Percentiles rank a stretch among this genome's conserved stretches.
Conservation (phyloP, 1,284 basidiomycete species). For the Trametes pubescens region DNA sequence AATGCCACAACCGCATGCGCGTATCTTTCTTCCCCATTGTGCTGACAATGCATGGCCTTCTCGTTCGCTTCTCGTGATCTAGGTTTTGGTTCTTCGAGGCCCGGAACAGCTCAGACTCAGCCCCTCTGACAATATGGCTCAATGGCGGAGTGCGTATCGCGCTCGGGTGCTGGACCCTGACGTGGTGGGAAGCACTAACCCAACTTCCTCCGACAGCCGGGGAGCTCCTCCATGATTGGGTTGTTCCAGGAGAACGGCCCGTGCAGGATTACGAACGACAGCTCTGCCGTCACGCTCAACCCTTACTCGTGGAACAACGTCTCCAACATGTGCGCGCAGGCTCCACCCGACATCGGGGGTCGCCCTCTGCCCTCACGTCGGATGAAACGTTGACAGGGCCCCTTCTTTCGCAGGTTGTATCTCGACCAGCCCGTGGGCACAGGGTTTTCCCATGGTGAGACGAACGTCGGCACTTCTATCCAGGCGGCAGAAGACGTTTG, state of each 20-base stretch:
- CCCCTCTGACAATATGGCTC: constrained; percentile 70
- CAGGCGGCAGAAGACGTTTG: constrained; percentile 66
- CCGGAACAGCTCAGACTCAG: constrained; percentile 61
- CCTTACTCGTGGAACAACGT: constrained; percentile 72
- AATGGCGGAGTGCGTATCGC: constrained; percentile 62
- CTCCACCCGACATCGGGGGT: constrained; percentile 1
- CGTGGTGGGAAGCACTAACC: constrained; percentile 2
- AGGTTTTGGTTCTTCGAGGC: constrained; percentile 79
- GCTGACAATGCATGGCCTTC: constrained; percentile 6
- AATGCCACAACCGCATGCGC: background rate
- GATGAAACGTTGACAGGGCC: constrained; percentile 1
- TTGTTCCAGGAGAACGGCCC: constrained; percentile 73
- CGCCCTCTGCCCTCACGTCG: constrained; percentile 14
- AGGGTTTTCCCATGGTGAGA: constrained; percentile 65
- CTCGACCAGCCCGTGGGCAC: constrained; percentile 71
- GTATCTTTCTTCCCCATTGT: background rate
- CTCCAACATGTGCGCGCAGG: constrained; percentile 55
- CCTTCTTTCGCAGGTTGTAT: constrained; percentile 46
- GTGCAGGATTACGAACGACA: constrained; percentile 68
- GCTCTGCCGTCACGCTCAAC: constrained; percentile 58
- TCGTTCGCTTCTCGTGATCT: constrained; percentile 10
- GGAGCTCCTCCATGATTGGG: constrained; percentile 73
- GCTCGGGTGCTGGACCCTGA: background rate
- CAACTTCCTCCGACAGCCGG: constrained; percentile 51
- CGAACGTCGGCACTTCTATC: constrained; percentile 58